Conservation (phyloP, 352 stramenopile genomes). For the Pythium rishiriense region DNA sequence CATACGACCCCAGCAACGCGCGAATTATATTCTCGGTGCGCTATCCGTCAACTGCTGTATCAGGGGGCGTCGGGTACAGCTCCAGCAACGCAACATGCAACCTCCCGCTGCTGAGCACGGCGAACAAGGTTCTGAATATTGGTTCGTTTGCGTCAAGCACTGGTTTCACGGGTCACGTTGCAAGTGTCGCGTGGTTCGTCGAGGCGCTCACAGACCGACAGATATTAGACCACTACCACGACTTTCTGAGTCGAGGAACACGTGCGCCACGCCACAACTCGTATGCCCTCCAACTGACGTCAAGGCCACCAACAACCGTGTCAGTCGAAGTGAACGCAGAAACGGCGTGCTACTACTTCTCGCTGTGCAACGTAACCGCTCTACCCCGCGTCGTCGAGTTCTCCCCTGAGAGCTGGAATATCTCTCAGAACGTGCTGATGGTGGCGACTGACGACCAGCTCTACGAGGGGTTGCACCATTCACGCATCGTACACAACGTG, state of each 20-base stretch:
- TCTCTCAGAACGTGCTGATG: conserved; percentile 40
- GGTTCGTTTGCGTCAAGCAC: conserved; percentile 21
- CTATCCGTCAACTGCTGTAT: conserved; percentile 8
- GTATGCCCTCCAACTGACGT: conserved; percentile 48
- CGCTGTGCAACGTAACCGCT: conserved; percentile 62
- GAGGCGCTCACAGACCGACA: conserved; percentile 35
- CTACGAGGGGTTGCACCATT: conserved; percentile 49
- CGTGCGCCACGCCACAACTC: conserved; percentile 40
- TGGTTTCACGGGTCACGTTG: conserved; percentile 41
- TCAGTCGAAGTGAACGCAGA: conserved; percentile 52
- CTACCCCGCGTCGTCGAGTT: conserved; percentile 45
- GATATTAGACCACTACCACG: conserved; percentile 68
- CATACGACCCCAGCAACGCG: conserved; percentile 51
- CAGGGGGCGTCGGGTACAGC: conserved; percentile 9
- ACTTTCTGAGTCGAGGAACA: conserved; percentile 45
- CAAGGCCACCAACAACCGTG: conserved; percentile 49
- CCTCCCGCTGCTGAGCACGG: conserved; percentile 40
- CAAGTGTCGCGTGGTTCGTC: conserved; percentile 62
- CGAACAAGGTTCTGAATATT: conserved; percentile 38
- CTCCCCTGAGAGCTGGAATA: conserved; percentile 43
- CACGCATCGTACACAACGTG: conserved; percentile 32
- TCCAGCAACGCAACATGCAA: conserved; percentile 31
- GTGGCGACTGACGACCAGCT: conserved; percentile 59
- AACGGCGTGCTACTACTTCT: conserved; percentile 67
- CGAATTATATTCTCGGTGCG: conserved; percentile 44